These are phyloP conservation scores for Trichophaea hybrida DNA, from an alignment of 2,329 filamentous ascomycete genomes.

Conservation along the genomic window DNA sequence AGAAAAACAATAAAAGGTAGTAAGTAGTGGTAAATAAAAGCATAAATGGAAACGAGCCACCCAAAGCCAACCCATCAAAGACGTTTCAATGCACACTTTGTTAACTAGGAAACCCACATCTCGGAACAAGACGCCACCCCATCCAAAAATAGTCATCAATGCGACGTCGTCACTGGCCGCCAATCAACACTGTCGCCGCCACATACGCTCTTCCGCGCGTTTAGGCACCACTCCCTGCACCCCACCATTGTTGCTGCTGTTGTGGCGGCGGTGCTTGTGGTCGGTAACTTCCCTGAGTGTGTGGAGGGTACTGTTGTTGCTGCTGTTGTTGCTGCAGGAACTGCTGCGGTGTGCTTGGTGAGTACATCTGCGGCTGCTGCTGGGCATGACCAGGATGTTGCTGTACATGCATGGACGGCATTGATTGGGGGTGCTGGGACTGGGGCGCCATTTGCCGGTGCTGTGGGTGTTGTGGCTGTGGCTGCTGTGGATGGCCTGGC, in stretches of 20 bases:
- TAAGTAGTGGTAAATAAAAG: neutral
- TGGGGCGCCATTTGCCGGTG: conserved; percentile 35
- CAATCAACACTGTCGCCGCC: neutral
- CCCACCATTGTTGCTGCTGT: conserved; percentile 6
- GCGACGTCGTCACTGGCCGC: neutral
- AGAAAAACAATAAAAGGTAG: too few relatives aligned
- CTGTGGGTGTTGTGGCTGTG: conserved; percentile 48
- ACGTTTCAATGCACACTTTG: neutral
- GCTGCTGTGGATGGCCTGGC: conserved; percentile 29
- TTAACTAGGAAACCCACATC: neutral
- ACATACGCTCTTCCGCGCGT: neutral
- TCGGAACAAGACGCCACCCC: neutral
- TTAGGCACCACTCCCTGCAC: conserved; percentile 6
- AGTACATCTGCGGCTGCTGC: conserved; percentile 25
- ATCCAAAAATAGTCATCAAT: neutral
- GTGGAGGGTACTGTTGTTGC: conserved; percentile 8
- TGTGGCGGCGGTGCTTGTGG: conserved; percentile 1
- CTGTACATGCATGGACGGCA: conserved; percentile 32
- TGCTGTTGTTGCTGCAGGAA: conserved; percentile 24
- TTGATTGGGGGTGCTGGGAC: conserved; percentile 26
- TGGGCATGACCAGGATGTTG: conserved; percentile 27
- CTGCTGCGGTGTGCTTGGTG: conserved; percentile 22
- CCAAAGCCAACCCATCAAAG: neutral
- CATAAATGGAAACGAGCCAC: conserved; percentile 14
- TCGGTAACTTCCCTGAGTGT: neutral